Percentiles rank a stretch among this genome's conserved stretches.
phyloP scores from a whole-genome alignment of 805 yeast species.

The Metschnikowia amazonensis region DNA sequence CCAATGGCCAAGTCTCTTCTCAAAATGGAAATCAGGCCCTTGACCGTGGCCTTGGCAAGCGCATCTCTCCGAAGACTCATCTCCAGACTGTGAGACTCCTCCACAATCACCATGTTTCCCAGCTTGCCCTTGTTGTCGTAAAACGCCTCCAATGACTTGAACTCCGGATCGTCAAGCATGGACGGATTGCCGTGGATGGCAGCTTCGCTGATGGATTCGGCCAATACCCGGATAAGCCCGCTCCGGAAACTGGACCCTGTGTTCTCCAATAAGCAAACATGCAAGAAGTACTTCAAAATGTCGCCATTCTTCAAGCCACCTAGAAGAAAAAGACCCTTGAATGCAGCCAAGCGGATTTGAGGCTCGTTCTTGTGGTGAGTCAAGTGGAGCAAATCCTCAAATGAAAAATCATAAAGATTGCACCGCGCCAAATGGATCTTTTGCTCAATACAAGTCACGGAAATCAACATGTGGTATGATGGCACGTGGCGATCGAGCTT shows the following conservation, averaged over 20 bases:
- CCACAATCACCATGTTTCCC: slow-evolving; percentile 52
- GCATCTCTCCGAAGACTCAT: slow-evolving; percentile 58
- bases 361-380: slow-evolving; percentile 45
- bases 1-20: slow-evolving; percentile 58
- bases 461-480: slow-evolving; percentile 55
- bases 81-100: slow-evolving; percentile 43
- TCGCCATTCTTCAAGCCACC: slow-evolving; percentile 73
- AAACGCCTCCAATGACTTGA: slow-evolving; percentile 35
- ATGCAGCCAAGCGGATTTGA: slow-evolving; percentile 63
- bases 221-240: slow-evolving; percentile 46
- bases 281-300: slow-evolving; percentile 60
- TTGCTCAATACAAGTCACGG: slow-evolving; percentile 54
- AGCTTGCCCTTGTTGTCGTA: slow-evolving; percentile 20
- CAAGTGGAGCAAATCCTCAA: slow-evolving; percentile 52
- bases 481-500: slow-evolving; percentile 87
- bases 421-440: slow-evolving; percentile 56
- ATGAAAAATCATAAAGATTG: slow-evolving; percentile 50
- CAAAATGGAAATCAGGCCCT: slow-evolving; percentile 62
- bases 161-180: slow-evolving; percentile 62
- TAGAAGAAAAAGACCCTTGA: slow-evolving; percentile 60
- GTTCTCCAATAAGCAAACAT: slow-evolving; percentile 49
- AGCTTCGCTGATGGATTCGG: slow-evolving; percentile 56
- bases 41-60: slow-evolving; percentile 58
- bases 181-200: slow-evolving; percentile 62
- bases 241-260: slow-evolving; percentile 47